phyloP scores from a whole-genome alignment of 2,329 filamentous ascomycete species.

The Furcasterigmium sp. region DNA sequence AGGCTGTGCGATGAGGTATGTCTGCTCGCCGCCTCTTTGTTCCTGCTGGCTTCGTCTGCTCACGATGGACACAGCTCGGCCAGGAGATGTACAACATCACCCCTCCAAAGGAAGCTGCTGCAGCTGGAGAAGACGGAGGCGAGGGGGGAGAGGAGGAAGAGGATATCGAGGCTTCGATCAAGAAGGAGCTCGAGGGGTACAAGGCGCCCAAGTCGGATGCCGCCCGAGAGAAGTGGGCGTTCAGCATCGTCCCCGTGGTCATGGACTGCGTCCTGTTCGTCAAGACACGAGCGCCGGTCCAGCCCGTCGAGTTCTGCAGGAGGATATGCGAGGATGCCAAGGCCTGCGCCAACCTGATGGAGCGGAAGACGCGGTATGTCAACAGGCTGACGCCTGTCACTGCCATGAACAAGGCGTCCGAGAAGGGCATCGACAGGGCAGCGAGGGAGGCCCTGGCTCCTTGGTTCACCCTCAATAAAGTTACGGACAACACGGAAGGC shows the following conservation, averaged over 20 bases:
- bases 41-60: neutral
- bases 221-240: conserved; percentile 38
- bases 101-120: conserved; percentile 24
- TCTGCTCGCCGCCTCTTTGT: conserved; percentile 1
- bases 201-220: conserved; percentile 35
- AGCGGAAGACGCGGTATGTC: conserved; percentile 49
- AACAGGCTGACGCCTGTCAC: conserved; percentile 52
- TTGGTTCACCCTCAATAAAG: conserved; percentile 49
- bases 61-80: conserved; percentile 24
- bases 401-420: conserved; percentile 58
- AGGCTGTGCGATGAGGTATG: conserved; percentile 62
- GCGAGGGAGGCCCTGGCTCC: conserved; percentile 56
- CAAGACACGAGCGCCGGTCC: conserved; percentile 48
- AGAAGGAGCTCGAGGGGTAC: conserved; percentile 64
- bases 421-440: conserved; percentile 62
- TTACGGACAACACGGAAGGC: conserved; percentile 6
- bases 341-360: conserved; percentile 30
- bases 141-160: too few relatives aligned
- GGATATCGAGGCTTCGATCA: conserved; percentile 71
- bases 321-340: conserved; percentile 52
- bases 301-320: conserved; percentile 48
- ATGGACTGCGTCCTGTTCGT: conserved; percentile 62
- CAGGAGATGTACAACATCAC: conserved; percentile 53
- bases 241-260: conserved; percentile 47
- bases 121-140: conserved; percentile 32